Evolutionary conservation across 805 yeast genomes (phyloP).

Genomic region (Cyberlindnera mycetangii): DNA sequence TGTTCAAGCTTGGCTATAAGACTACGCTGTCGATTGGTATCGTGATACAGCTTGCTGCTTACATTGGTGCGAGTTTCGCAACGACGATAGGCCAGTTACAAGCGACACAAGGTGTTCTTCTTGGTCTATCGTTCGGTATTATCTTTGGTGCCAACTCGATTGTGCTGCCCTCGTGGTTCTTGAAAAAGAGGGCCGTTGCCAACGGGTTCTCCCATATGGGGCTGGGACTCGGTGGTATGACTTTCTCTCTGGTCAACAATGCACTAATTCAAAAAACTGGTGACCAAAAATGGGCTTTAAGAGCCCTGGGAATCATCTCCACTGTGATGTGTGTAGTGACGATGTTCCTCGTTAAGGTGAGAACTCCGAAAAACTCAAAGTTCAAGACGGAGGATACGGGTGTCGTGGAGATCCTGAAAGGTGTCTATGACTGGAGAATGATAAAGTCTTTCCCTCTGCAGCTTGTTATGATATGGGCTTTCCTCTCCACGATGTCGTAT

Average conservation of each 20-base stretch:
- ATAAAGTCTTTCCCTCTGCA: conserved; percentile 32
- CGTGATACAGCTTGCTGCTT: conserved; percentile 43
- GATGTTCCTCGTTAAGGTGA: conserved; percentile 41
- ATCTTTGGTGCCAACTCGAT: conserved; percentile 51
- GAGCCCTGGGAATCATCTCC: conserved; percentile 42
- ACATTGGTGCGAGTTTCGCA: conserved; percentile 50
- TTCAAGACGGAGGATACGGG: conserved; percentile 15
- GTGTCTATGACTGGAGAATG: conserved; percentile 34
- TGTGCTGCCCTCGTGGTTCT: conserved; percentile 54
- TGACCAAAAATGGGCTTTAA: conserved; percentile 44
- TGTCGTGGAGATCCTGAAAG: conserved; percentile 24
- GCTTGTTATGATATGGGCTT: conserved; percentile 37
- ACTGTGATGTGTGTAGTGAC: conserved; percentile 38
- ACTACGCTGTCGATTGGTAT: conserved; percentile 38
- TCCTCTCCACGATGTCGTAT: conserved; percentile 38
- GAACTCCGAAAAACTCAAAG: conserved; percentile 33
- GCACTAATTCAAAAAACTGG: conserved; percentile 41
- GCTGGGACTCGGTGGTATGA: conserved; percentile 52
- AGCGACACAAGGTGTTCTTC: conserved; percentile 49
- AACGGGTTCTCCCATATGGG: conserved; percentile 49
- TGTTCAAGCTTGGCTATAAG: conserved; percentile 43
- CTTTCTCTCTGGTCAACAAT: conserved; percentile 39
- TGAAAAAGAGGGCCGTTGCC: conserved; percentile 45
- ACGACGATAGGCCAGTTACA: conserved; percentile 48
- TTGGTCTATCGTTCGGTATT: conserved; percentile 48